Percentiles rank a stretch among this genome's conserved stretches.
These are phyloP conservation scores for Triticum turgidum DNA, from an alignment of 176 grass and related monocot genomes.

Conservation along the genomic window DNA sequence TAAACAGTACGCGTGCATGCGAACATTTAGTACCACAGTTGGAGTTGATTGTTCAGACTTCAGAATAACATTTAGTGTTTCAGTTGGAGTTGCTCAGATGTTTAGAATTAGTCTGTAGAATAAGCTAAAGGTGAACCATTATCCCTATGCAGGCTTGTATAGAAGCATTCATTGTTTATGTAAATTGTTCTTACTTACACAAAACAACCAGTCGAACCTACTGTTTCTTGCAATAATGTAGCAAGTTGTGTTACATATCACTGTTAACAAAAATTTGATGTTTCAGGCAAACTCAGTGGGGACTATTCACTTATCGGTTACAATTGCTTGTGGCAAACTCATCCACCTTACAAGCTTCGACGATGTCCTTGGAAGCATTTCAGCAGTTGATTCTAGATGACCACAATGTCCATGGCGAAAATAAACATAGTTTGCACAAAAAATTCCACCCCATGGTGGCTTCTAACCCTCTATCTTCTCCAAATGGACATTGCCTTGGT, in stretches of 20 bases:
- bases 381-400: conserved; percentile 51
- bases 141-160: background rate
- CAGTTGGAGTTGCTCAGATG: conserved; percentile 10
- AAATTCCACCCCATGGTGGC: conserved; percentile 43
- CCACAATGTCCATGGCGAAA: conserved; percentile 37
- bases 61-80: background rate
- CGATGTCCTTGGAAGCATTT: conserved; percentile 55
- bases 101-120: conserved; percentile 1
- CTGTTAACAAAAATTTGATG: conserved; percentile 8
- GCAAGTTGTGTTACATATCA: conserved; percentile 8
- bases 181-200: conserved; percentile 15
- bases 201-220: background rate
- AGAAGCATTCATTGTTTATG: conserved; percentile 21
- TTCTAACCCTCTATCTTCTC: conserved; percentile 48
- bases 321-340: conserved; percentile 68
- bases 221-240: background rate
- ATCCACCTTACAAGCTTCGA: conserved; percentile 60
- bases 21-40: conserved; percentile 8
- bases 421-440: conserved; percentile 47
- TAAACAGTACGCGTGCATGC: conserved; percentile 11
- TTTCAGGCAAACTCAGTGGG: conserved; percentile 77
- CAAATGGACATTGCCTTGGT: conserved; percentile 53
- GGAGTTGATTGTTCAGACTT: conserved; percentile 6
- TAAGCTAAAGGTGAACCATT: background rate
- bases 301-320: conserved; percentile 55